phyloP scores from a whole-genome alignment of 495 filamentous ascomycete genomes.

The Bryoglossum gracile region DNA sequence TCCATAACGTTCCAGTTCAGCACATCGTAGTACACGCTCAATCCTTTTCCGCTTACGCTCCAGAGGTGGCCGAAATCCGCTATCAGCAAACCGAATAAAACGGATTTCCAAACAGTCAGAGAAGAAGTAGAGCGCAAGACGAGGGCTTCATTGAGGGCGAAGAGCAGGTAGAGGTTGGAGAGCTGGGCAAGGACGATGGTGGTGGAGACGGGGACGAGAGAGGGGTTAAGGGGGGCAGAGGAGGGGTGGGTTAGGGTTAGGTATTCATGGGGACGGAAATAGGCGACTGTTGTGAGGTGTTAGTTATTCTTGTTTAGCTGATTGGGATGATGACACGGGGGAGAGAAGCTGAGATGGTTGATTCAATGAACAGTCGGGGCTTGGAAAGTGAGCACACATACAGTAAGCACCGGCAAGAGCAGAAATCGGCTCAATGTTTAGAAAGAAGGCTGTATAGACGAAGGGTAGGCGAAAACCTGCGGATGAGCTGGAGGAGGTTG shows the following conservation, averaged over 20 bases:
- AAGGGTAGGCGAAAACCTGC: neutral
- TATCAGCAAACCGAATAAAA: slow-evolving; percentile 53
- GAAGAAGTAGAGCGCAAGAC: slow-evolving; percentile 57
- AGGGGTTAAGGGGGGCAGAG: slow-evolving; percentile 21
- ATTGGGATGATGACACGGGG: too few species aligned
- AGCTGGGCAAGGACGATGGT: slow-evolving; percentile 54
- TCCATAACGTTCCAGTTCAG: slow-evolving; percentile 55
- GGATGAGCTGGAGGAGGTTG: too few species aligned
- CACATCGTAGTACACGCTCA: slow-evolving; percentile 21
- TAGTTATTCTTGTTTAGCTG: too few species aligned
- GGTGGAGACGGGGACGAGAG: slow-evolving; percentile 32
- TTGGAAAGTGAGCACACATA: too few species aligned
- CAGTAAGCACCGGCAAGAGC: slow-evolving; percentile 60
- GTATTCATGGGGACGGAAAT: slow-evolving; percentile 48
- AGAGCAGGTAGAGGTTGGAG: slow-evolving; percentile 57
- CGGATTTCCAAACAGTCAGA: slow-evolving; percentile 53
- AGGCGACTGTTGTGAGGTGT: too few species aligned
- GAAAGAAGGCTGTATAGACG: slow-evolving; percentile 20
- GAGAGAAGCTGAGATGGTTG: too few species aligned
- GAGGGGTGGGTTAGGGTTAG: slow-evolving; percentile 49
- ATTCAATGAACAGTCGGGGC: too few species aligned
- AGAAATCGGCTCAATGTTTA: slow-evolving; percentile 56
- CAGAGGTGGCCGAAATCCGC: slow-evolving; percentile 65
- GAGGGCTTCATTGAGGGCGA: slow-evolving; percentile 62
- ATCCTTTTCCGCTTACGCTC: slow-evolving; percentile 43